Percentiles rank a stretch among this genome's conserved stretches.
Conservation (phyloP, 441 rosid species). For the Gossypium laxum region DNA sequence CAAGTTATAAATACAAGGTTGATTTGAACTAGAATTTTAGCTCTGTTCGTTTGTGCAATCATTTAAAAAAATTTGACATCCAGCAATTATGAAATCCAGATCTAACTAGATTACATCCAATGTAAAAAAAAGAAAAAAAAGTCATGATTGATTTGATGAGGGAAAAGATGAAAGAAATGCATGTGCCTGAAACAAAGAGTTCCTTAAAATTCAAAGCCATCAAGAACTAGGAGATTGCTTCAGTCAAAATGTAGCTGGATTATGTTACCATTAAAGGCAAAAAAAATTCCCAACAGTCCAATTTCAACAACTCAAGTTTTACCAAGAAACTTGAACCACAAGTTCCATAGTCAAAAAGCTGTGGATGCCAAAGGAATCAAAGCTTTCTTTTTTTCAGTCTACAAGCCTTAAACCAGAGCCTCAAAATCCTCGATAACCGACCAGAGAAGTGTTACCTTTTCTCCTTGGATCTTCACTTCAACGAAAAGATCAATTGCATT, state of each 20-base stretch:
- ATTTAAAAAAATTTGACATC: no score
- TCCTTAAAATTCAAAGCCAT: slow-evolving; percentile 14
- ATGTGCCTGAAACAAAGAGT: slow-evolving; percentile 20
- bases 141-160: neutral
- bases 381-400: slow-evolving; percentile 16
- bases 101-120: no score
- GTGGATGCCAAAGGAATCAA: slow-evolving; percentile 31
- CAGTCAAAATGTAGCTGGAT: slow-evolving; percentile 15
- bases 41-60: no score
- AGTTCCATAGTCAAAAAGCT: slow-evolving; percentile 21
- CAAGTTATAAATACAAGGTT: no score
- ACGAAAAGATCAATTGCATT: slow-evolving; percentile 17
- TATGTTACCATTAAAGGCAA: neutral
- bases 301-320: slow-evolving; percentile 26
- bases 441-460: neutral
- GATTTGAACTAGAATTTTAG: no score
- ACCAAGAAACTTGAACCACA: slow-evolving; percentile 24
- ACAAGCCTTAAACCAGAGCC: slow-evolving; percentile 23
- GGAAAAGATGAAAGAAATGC: slow-evolving; percentile 12
- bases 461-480: slow-evolving; percentile 21
- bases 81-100: no score
- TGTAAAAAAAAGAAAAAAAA: neutral
- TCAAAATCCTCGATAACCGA: slow-evolving; percentile 13
- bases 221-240: slow-evolving; percentile 17
- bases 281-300: slow-evolving; percentile 17